Evolutionary conservation across 73 alveolate genomes (phyloP).

Genomic region (Diophrys sp.): DNA sequence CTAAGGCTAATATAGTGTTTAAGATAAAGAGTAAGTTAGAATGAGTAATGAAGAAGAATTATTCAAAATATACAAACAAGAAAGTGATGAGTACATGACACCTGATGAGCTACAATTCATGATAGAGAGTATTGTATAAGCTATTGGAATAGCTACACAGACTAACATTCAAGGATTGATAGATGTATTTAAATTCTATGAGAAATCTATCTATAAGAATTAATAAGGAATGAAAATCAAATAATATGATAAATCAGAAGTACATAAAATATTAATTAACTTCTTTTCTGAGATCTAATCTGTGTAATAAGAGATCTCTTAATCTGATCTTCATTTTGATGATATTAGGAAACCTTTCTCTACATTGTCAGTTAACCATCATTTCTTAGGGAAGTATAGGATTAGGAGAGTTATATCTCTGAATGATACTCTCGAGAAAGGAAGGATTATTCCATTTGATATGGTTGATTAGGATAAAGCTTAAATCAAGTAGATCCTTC

Average conservation of each 20-base stretch:
- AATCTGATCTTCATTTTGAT: background rate
- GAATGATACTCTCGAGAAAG: background rate
- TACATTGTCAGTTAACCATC: background rate
- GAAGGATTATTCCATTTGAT: background rate
- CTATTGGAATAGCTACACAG: conserved; percentile 9
- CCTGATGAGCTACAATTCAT: conserved; percentile 32
- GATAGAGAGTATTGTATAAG: conserved; percentile 15
- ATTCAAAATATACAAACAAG: background rate
- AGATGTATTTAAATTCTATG: conserved; percentile 36
- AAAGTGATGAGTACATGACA: conserved; percentile 2
- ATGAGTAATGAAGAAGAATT: background rate
- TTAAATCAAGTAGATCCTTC: too few relatives aligned
- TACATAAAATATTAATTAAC: background rate
- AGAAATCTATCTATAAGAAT: background rate
- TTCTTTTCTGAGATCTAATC: background rate
- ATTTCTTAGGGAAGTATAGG: conserved; percentile 3
- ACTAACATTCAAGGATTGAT: conserved; percentile 5
- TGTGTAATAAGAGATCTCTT: background rate
- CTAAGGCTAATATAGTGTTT: conserved; percentile 18
- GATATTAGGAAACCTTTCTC: background rate
- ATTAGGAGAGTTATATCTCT: background rate
- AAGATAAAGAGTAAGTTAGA: conserved; percentile 1
- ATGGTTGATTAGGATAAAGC: background rate
- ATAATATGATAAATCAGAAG: background rate
- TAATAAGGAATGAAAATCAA: background rate